Evolutionary conservation across 331 rosid species (phyloP), one percentile per base, ranked within the genome.

Genomic region (Pyracantha coccinea): DNA sequence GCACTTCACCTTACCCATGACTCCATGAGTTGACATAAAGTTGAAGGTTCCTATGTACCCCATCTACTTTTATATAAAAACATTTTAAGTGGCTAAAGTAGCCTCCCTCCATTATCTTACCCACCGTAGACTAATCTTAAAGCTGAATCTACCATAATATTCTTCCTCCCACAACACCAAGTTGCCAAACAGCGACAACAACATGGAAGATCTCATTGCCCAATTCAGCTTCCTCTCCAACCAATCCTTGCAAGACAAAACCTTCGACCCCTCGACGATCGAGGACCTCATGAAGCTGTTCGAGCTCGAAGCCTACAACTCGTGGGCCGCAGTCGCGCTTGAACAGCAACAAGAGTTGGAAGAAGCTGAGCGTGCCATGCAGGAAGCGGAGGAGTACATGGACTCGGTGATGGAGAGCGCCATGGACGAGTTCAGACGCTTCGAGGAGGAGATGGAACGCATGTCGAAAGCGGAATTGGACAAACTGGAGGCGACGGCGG

Each of bases 261-360:
- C n/a, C 89, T 92, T 94, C 69, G 97, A 92, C 52, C 97, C 97
- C 2, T 84, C 96, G 16, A 74, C 86, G 24, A 88, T 92, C 19
- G 96, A 94, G 76, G 96, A 89, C 79, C 88, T 90, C 0, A 85
- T 90, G 93, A 92, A 79, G 73, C 93, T 94, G 4, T 94, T 94
- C 33, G 99, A 94, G 90, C 81, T 94, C 23, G 99, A 94, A 20
- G 89, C 97, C 3, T 94, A 92, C 92, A 94, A 81, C 4, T 90
- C 97, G 35, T 92, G 97, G 99, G 99, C 93, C 0, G 96, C 97
- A 33, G 62, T 83, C 50, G 99, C 90, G 28, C 88, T 89, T 1
- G 88, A 90, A 62, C 85, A 76, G 27, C 87, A 87, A 8, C 76
- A 58, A 45, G 96, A 94, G 55, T 38, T 66, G 28, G 86, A 84